These are phyloP conservation scores for Heliocybe sulcata DNA, from an alignment of 1,284 basidiomycete genomes.

Conservation along the genomic window DNA sequence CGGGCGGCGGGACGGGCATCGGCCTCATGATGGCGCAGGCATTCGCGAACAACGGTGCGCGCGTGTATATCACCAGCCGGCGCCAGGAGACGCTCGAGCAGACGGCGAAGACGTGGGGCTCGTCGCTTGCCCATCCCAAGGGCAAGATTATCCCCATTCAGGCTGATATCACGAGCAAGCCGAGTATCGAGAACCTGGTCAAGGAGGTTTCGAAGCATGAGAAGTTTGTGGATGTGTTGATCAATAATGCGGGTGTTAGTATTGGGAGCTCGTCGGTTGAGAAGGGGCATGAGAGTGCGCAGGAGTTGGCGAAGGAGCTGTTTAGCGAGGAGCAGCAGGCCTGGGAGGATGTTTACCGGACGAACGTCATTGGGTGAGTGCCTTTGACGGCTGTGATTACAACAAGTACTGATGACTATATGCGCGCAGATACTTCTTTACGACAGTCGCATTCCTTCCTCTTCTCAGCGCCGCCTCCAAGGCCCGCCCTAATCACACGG, in stretches of 20 bases:
- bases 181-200: constrained; percentile 23
- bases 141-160: constrained; percentile 26
- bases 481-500: constrained; percentile 17
- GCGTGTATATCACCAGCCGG: constrained; percentile 28
- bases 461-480: constrained; percentile 26
- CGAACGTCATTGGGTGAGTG: constrained; percentile 27
- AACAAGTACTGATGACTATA: constrained; percentile 1
- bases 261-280: constrained; percentile 19
- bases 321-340: constrained; percentile 23
- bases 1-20: constrained; percentile 33
- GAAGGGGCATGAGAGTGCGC: constrained; percentile 23
- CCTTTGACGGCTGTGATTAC: not conserved
- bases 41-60: constrained; percentile 32
- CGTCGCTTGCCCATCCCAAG: constrained; percentile 18
- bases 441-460: constrained; percentile 29
- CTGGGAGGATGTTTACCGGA: constrained; percentile 28
- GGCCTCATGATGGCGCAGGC: constrained; percentile 32
- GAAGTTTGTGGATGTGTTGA: constrained; percentile 28
- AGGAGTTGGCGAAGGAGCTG: constrained; percentile 23
- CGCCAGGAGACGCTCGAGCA: constrained; percentile 18
- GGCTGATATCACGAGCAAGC: constrained; percentile 26
- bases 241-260: constrained; percentile 30
- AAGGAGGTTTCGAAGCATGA: constrained; percentile 24
- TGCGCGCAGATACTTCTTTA: constrained; percentile 23
- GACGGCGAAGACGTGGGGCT: constrained; percentile 18